Base-by-base conservation (phyloP, 768 basidiomycete species). In the Termitomyces sp. region DNA sequence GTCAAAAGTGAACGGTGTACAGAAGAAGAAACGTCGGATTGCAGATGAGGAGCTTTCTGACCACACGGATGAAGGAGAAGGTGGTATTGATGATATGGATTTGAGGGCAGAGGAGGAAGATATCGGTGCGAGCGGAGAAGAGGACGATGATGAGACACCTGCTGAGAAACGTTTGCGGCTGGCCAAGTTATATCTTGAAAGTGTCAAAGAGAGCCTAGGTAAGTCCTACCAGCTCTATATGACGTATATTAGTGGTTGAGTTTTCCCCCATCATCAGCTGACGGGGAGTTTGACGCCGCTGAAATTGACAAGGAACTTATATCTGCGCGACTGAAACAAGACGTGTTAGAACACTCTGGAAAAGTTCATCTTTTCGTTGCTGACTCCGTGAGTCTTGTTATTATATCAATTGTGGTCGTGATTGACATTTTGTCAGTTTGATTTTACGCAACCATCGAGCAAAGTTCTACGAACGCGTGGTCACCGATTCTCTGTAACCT, bases 221-320 rank as follows among this genome's bases (percentile, higher is more conserved):
- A 62, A 68, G 82, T 74, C 19, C 38, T 49, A 8, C n/a, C 3
- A 26, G 17, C 10, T 32, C 50, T 28, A 4, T 51, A 34, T 41
- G 2, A 8, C 4, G 21, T 12, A 9, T 3, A 30, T 26, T 21
- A 12, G 6, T 42, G 17, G 9, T 28, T 11, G 40, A 46, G 38
- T 21, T 17, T 52, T 47, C 26, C 3, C 26, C 50, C 11, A 19
- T 49, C 26, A 48, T 22, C 58, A 83, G 92, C 85, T 56, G 94
- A 94, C 24, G 91, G 89, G 34, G 93, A 93, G 58, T 94, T 85
- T 59, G 96, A 99, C 67, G 97, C 97, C 5, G 94, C 91, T 1
- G 95, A 98, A 62, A 85, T 98, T 26, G 97, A 99, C 76, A 82
- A 83, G 63, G 96, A 98, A 60, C 77, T 98, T 58, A 90, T 99